Evolutionary conservation across 2,329 filamentous ascomycete genomes (phyloP).

Genomic region (Penicillium sp.): DNA sequence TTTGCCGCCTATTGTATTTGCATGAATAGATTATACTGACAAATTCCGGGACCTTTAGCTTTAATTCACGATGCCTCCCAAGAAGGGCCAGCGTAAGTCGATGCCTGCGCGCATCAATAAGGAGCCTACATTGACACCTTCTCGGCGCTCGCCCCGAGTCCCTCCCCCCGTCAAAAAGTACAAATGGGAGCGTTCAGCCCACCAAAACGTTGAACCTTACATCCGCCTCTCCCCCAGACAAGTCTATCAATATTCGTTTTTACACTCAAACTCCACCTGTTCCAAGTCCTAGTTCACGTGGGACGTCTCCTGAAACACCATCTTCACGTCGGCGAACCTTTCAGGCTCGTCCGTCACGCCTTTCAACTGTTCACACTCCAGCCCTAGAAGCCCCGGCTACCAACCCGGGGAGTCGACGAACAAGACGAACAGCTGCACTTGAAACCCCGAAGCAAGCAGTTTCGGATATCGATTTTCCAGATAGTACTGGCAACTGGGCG

Average conservation of each 20-base stretch:
- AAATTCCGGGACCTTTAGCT: not conserved
- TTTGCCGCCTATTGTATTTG: not conserved
- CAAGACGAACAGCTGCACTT: slow-evolving; percentile 13
- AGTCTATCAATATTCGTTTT: slow-evolving; percentile 14
- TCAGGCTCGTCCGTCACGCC: slow-evolving; percentile 22
- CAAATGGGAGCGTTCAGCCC: slow-evolving; percentile 5
- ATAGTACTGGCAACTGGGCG: slow-evolving; percentile 13
- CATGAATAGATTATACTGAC: slow-evolving; percentile 10
- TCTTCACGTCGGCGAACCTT: slow-evolving; percentile 16
- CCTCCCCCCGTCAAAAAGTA: slow-evolving; percentile 6
- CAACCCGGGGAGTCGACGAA: slow-evolving; percentile 14
- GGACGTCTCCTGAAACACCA: slow-evolving; percentile 10
- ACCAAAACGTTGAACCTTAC: slow-evolving; percentile 12
- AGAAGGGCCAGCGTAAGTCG: slow-evolving; percentile 20
- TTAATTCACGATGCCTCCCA: slow-evolving; percentile 20
- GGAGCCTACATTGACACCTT: slow-evolving; percentile 14
- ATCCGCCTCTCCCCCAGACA: slow-evolving; percentile 10
- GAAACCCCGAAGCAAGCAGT: slow-evolving; percentile 9
- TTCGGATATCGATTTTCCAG: slow-evolving; percentile 15
- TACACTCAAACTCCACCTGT: slow-evolving; percentile 13
- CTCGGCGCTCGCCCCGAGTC: slow-evolving; percentile 20
- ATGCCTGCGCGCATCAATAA: slow-evolving; percentile 15
- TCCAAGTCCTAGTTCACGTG: not conserved
- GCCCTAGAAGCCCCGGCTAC: slow-evolving; percentile 14
- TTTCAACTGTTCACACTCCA: slow-evolving; percentile 23